phyloP scores from a whole-genome alignment of 129 eudicot genomes.

The Sambucus nigra region DNA sequence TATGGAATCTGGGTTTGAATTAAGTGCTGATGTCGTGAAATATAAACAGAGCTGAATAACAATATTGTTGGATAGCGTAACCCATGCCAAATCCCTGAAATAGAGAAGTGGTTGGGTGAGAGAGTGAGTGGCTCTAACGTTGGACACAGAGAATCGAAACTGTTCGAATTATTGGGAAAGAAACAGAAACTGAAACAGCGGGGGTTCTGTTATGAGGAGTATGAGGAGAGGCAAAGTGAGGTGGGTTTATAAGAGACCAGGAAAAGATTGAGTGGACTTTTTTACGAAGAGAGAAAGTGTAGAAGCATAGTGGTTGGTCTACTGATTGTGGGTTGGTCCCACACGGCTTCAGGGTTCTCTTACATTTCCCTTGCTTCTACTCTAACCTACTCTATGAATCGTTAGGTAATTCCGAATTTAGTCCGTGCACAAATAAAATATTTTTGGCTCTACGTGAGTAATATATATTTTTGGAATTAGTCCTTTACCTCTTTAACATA shows the following conservation, averaged over 20 bases:
- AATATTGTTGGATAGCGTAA: conserved; percentile 6
- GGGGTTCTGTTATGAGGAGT: conserved; percentile 10
- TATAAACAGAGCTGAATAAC: not conserved
- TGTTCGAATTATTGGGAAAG: conserved; percentile 9
- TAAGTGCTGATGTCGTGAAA: not conserved
- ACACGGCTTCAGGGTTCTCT: conserved; percentile 22
- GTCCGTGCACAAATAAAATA: too few relatives aligned
- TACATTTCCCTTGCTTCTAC: conserved; percentile 39
- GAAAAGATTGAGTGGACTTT: conserved; percentile 24
- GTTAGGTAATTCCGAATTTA: too few relatives aligned
- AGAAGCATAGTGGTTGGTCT: conserved; percentile 10
- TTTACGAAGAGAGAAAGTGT: not conserved
- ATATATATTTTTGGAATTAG: too few relatives aligned
- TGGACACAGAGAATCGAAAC: conserved; percentile 19
- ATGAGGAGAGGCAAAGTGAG: conserved; percentile 11
- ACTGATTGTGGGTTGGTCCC: conserved; percentile 23
- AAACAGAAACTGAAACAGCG: conserved; percentile 13
- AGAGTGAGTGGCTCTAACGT: conserved; percentile 42
- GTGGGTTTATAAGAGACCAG: conserved; percentile 48
- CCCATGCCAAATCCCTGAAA: conserved; percentile 8
- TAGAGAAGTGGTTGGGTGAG: too few relatives aligned
- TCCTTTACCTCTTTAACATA: too few relatives aligned
- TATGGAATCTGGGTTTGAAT: not conserved
- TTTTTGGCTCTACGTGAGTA: too few relatives aligned
- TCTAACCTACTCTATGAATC: too few relatives aligned